Base-by-base conservation (phyloP, 2,329 filamentous ascomycete species). In the Botrytis aclada region DNA sequence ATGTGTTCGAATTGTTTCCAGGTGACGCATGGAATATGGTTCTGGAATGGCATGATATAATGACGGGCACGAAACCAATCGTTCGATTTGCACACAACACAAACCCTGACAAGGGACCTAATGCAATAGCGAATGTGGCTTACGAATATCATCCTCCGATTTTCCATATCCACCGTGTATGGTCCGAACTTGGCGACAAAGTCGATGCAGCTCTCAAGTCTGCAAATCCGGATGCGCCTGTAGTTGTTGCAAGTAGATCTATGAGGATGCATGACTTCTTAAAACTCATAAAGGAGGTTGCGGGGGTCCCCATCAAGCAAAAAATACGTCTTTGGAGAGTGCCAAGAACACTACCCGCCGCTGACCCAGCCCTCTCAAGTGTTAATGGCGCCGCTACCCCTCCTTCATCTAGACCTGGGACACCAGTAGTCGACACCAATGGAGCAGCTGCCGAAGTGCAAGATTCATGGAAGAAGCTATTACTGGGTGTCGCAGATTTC, bases 61-160 rank as follows among this genome's bases (percentile, higher is more conserved):
- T 88, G 73, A 84, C 89, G 25, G 89, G 88, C 47, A 91, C 93
- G 70, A 85, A 89, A 14, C 87, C 92, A 62, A 94, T 98, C 76
- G 83, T 89, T 63, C 90, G 96, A 74, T 88, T 87, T 76, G 94
- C 92, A 54, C 92, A 95, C 82, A 92, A 97, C 81, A 94, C 92
- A 39, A 87, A 90, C 12, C 84, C 86, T 2, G 86, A 88, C 58
- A 86, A 86, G 3, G 54, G 39, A 20, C 34, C 34, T 41, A 79
- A 83, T n/a, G 83, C 83, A 25, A 79, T 83, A 4, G 84, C 88
- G 56, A 93, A 97, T 76, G 83, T 97, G 64, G 85, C 92, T 78
- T 97, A 92, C 81, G 96, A 98, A 82, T 85, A 94, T 58, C 89
- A 94, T 78, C 96, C 95, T 7, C 94, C 93, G 0, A 86, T 97